Evolutionary conservation across 805 yeast genomes (phyloP), one percentile per base, ranked within the genome.

Genomic region (Candida rishiriensis): DNA sequence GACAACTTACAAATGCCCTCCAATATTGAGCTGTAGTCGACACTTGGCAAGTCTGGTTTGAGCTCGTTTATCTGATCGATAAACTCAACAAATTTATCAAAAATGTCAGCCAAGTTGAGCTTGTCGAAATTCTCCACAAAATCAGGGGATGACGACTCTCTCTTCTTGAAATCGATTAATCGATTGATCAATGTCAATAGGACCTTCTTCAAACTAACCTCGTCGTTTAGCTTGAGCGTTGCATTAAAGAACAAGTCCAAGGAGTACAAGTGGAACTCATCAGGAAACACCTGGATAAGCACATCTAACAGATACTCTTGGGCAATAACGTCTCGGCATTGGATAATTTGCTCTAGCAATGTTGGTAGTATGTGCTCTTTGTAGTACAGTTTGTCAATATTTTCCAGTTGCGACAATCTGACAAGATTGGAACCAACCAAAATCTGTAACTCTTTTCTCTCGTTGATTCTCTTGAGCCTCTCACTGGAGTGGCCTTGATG

Each of bases 401-500:
- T 83, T 34, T 89, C 89, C 28, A 91, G 70, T 64, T 91, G 97
- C 0, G 96, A 84, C 38, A 93, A 70, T 42, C 96, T 76, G 15
- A 91, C 96, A 51, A 93, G 72, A 63, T 90, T 93, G 17, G 96
- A 85, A 1, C 99, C 99, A 26, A 93, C 95, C 34, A 93, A 73
- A 44, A 90, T 88, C 66, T 88, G 90, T 50, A 93, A 73, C 64
- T 93, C 97, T 56, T 83, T 81, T 17, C 99, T 74, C 65, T 93
- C 98, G 47, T 72, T 75, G 17, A 75, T 76, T 44, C 97, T 74
- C 61, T 84, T 78, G 33, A 73, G 79, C 34, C 87, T 75, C 55
- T 91, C 97, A 35, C 85, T 76, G 3, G 91, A 78, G 49, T 88
- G 96, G 2, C 98, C 98, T 64, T 89, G 96, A 61, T 90, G 96